Percentiles rank a stretch among this genome's conserved stretches.
Conservation (phyloP, 805 yeast species). For the Ogataea nitratoaversa region DNA sequence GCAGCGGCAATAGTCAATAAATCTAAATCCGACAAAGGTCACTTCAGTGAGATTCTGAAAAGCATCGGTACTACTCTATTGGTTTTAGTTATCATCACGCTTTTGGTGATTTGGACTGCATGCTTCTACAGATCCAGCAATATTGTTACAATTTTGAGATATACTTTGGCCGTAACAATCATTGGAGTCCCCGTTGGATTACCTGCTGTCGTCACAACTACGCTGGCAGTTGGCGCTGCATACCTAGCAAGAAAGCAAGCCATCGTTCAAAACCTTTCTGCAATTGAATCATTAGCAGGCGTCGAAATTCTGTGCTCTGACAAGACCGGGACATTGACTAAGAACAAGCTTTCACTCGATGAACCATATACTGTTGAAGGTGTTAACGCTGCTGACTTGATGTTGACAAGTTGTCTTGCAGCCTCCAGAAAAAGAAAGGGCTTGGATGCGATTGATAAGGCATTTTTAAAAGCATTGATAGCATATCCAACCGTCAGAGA, state of each 20-base stretch:
- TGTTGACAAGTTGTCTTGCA: constrained; percentile 92
- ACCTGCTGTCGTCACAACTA: constrained; percentile 97
- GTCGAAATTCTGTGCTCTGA: constrained; percentile 97
- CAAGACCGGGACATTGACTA: constrained; percentile 97
- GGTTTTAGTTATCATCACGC: constrained; percentile 82
- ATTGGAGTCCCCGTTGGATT: constrained; percentile 97
- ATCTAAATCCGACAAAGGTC: constrained; percentile 91
- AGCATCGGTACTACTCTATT: constrained; percentile 93
- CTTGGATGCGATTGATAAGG: constrained; percentile 90
- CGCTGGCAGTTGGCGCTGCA: constrained; percentile 99
- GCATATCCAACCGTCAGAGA: constrained; percentile 85
- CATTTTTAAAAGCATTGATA: constrained; percentile 84
- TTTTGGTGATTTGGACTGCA: constrained; percentile 88
- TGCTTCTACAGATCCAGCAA: constrained; percentile 88
- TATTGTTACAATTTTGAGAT: constrained; percentile 85
- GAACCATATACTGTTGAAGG: constrained; percentile 98
- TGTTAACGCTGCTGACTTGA: constrained; percentile 90
- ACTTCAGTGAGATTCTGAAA: constrained; percentile 94
- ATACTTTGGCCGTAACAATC: constrained; percentile 92
- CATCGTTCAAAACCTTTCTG: constrained; percentile 93
- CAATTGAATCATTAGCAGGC: constrained; percentile 96
- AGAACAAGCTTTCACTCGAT: constrained; percentile 91
- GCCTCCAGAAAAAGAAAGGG: constrained; percentile 95
- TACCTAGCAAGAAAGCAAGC: constrained; percentile 96
- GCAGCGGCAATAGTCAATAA: constrained; percentile 95